phyloP scores from a whole-genome alignment of 2,329 filamentous ascomycete genomes.

The Fusarium paranaense region DNA sequence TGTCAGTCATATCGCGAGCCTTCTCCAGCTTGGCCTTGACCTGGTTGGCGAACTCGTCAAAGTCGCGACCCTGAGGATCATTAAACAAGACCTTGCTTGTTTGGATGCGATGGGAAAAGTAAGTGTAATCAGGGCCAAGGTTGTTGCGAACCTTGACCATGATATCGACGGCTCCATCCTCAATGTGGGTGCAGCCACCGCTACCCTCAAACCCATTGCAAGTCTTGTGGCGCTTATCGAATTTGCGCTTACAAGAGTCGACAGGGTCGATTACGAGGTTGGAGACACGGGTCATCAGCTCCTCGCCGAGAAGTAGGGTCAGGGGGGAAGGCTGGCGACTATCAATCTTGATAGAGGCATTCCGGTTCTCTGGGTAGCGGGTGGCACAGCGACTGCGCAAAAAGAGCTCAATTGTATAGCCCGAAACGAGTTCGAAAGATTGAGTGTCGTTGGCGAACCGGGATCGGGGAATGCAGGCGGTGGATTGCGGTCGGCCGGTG shows the following conservation, averaged over 20 bases:
- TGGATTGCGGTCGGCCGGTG: conserved; percentile 56
- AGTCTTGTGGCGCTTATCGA: conserved; percentile 53
- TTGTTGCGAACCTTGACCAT: conserved; percentile 61
- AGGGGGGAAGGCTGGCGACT: conserved; percentile 62
- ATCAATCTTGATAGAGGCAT: conserved; percentile 53
- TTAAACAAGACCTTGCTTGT: conserved; percentile 60
- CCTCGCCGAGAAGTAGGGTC: conserved; percentile 59
- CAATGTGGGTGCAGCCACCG: conserved; percentile 53
- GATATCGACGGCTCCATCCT: conserved; percentile 59
- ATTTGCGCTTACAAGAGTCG: conserved; percentile 53
- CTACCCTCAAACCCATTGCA: conserved; percentile 53
- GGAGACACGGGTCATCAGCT: conserved; percentile 59
- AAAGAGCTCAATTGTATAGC: conserved; percentile 61
- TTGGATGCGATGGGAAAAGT: conserved; percentile 56
- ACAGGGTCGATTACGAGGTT: conserved; percentile 56
- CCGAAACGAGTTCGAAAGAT: conserved; percentile 52
- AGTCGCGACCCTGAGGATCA: conserved; percentile 56
- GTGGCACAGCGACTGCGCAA: conserved; percentile 57
- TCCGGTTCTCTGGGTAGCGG: conserved; percentile 52
- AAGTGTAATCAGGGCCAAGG: conserved; percentile 60
- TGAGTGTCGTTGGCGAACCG: conserved; percentile 55
- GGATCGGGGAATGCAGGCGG: conserved; percentile 58
- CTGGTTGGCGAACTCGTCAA: conserved; percentile 56
- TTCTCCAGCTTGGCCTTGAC: conserved; percentile 53
- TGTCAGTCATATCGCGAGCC: conserved; percentile 56